Evolutionary conservation across 768 basidiomycete genomes (phyloP).

Genomic region (Scleroderma citrinum): DNA sequence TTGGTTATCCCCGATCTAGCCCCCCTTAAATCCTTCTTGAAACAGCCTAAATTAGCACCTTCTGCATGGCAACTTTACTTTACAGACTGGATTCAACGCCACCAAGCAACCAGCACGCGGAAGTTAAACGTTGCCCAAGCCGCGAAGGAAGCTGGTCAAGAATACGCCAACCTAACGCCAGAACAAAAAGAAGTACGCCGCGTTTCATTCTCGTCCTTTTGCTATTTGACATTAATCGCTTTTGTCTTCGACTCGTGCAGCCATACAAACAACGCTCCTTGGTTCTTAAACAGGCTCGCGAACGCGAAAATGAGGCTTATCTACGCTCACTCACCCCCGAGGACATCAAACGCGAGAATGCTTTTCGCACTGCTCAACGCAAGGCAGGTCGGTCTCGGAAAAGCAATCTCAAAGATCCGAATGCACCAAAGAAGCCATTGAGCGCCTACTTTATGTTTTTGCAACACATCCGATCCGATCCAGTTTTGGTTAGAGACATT

Average conservation of each 20-base stretch:
- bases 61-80: conserved; percentile 97
- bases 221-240: conserved; percentile 15
- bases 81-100: conserved; percentile 88
- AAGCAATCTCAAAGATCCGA: conserved; percentile 95
- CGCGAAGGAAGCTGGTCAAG: conserved; percentile 89
- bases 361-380: conserved; percentile 84
- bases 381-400: conserved; percentile 89
- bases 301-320: conserved; percentile 77
- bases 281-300: conserved; percentile 78
- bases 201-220: conserved; percentile 16
- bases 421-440: conserved; percentile 93
- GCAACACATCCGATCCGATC: conserved; percentile 80
- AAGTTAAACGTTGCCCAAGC: conserved; percentile 95
- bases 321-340: conserved; percentile 87
- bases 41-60: conserved; percentile 86
- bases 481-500: conserved; percentile 65
- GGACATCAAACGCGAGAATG: conserved; percentile 92
- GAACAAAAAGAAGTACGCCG: conserved; percentile 78
- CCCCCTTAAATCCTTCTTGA: conserved; percentile 69
- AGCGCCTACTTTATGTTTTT: conserved; percentile 95
- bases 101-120: conserved; percentile 70
- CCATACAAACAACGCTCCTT: conserved; percentile 83
- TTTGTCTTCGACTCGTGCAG: conserved; percentile 33
- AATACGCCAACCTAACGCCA: conserved; percentile 71
- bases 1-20: conserved; percentile 37